Percentiles rank a stretch among this genome's conserved stretches.
Conservation (phyloP, 768 basidiomycete genomes). For the Cyclocybe aegerita region DNA sequence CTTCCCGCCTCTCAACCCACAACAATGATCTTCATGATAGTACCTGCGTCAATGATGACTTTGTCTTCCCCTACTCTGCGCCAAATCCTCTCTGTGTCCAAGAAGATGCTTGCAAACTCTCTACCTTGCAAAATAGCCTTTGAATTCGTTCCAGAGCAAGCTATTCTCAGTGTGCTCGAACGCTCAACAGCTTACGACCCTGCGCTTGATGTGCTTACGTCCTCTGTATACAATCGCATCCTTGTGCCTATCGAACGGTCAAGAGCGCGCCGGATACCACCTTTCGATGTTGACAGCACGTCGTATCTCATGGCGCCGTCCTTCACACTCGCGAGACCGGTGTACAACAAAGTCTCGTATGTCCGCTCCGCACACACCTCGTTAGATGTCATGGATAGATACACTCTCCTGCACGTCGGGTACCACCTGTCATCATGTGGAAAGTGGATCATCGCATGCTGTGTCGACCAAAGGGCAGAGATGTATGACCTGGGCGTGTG, state of each 20-base stretch:
- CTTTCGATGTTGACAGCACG: neutral
- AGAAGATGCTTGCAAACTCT: slow-evolving; percentile 43
- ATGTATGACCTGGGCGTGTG: slow-evolving; percentile 68
- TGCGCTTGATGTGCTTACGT: slow-evolving; percentile 51
- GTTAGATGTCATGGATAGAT: slow-evolving; percentile 43
- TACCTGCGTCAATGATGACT: slow-evolving; percentile 59
- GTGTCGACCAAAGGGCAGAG: slow-evolving; percentile 79
- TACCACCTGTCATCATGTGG: slow-evolving; percentile 66
- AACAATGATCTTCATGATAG: slow-evolving; percentile 68
- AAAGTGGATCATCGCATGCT: slow-evolving; percentile 77
- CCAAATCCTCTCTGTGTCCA: slow-evolving; percentile 63
- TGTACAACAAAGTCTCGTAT: slow-evolving; percentile 37
- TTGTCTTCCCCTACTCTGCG: slow-evolving; percentile 68
- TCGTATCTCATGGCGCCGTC: slow-evolving; percentile 62
- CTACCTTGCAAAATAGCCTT: slow-evolving; percentile 55
- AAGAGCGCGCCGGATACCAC: slow-evolving; percentile 50
- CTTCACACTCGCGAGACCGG: slow-evolving; percentile 57
- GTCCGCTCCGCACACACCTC: slow-evolving; percentile 33
- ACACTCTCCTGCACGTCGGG: slow-evolving; percentile 71
- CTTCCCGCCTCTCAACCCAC: slow-evolving; percentile 37
- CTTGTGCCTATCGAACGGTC: slow-evolving; percentile 57
- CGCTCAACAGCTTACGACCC: slow-evolving; percentile 39
- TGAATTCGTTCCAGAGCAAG: slow-evolving; percentile 72
- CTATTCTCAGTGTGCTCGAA: slow-evolving; percentile 48
- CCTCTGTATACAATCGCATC: slow-evolving; percentile 73